Evolutionary conservation across 106 monocot species (phyloP).

Genomic region (Dendrobium huoshanense): DNA sequence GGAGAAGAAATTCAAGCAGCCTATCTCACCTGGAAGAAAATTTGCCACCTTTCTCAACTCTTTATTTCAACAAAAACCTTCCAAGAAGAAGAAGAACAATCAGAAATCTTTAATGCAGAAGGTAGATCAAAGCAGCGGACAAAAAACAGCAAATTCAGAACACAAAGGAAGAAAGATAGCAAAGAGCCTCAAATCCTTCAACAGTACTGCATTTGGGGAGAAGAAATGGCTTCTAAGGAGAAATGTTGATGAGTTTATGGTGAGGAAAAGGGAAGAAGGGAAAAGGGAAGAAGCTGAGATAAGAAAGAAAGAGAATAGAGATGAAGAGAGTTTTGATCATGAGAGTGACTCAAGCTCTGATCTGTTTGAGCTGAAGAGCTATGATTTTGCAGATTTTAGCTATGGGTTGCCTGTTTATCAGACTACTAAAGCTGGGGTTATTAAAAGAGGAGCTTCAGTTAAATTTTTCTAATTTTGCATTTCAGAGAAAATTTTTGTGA

Average conservation of each 20-base stretch:
- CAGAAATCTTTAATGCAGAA: not conserved
- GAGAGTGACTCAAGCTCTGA: constrained; percentile 54
- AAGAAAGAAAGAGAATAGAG: not conserved
- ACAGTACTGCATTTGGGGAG: not conserved
- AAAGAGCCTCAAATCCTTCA: not conserved
- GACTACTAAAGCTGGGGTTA: not conserved
- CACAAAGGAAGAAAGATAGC: not conserved
- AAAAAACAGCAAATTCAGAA: not conserved
- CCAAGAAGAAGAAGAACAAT: constrained; percentile 12
- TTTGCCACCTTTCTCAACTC: constrained; percentile 27
- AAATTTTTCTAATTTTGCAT: not conserved
- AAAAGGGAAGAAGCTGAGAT: not conserved
- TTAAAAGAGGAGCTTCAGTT: not conserved
- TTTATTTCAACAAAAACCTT: constrained; percentile 18
- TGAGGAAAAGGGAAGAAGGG: no score
- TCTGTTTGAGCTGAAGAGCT: constrained; percentile 40
- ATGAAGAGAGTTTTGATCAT: constrained; percentile 13
- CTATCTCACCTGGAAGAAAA: constrained; percentile 23
- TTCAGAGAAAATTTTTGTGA: not conserved
- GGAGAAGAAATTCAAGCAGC: constrained; percentile 16
- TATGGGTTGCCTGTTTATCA: constrained; percentile 11
- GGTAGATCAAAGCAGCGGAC: not conserved
- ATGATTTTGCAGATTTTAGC: constrained; percentile 9
- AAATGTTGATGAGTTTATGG: no score
- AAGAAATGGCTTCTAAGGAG: not conserved